Evolutionary conservation across 2,329 filamentous ascomycete genomes (phyloP), one percentile per base, ranked within the genome.

Genomic region (Fonsecaea pedrosoi): DNA sequence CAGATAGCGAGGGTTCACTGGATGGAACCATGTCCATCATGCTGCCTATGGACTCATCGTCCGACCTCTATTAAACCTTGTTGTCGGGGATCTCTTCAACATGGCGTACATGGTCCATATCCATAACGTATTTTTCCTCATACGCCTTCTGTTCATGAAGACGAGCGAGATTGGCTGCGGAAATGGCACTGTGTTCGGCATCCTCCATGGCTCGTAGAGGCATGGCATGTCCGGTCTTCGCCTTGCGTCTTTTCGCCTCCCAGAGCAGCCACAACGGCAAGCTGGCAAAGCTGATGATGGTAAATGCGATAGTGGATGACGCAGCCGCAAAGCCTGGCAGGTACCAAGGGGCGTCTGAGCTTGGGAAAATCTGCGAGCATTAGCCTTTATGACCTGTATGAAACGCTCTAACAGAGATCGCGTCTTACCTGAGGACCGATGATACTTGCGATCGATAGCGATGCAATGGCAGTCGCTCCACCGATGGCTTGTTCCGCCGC

Each of bases 401-500:
- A 30, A 30, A 54, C 18, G 18, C 7, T 53, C 42, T 40, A 13
- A 10, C 5, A 40, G 4, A 2, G 25, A 3, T n/a, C 54, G 38
- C 56, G 53, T 15, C 60, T 60, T 42, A 69, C 67, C 58, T 69
- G 64, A 68, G 65, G 71, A 58, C 45, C 72, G 15, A 72, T 66
- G 35, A 72, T 73, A 64, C 65, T 70, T 35, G 66, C 71, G 58
- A 74, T 69, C 8, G 68, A 69, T 35, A 72, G 53, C 25, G 72
- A 72, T 12, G 73, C 72, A 5, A 73, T 62, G 3, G 70, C 68
- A 10, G 69, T 67, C 12, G 73, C 72, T 18, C 69, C 72, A 40
- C 73, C 71, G 18, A 73, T 67, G 2, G 73, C 72, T 56, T 73
- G 72, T 40, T 74, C 69, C 12, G 70, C 55, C 30, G 71, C 70